Evolutionary conservation across 1,284 basidiomycete genomes (phyloP), one percentile per base, ranked within the genome.

Genomic region (Malassezia dermatis): DNA sequence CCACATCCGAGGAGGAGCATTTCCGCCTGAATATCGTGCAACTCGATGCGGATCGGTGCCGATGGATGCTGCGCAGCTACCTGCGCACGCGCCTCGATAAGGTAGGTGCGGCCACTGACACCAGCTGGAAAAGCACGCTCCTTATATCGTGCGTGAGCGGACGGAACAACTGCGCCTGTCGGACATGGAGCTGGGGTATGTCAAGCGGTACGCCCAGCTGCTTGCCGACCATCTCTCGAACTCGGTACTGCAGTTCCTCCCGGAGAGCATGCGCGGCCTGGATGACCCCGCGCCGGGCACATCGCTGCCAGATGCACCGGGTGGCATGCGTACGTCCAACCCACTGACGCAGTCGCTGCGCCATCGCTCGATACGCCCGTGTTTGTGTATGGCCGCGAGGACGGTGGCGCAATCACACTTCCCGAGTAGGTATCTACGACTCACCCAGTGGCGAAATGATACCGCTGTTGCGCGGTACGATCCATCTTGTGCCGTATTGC

Each of bases 11-110:
- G 13, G 71, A 74, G 40, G 71, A 74, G 39, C 65, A 66, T 37
- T 44, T 74, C 24, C 63, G 71, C 0, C 58, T 74, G 21, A 64
- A 61, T 39, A 48, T 73, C n/a, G 71, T 74, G 15, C 63, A 65
- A 48, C 60, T 74, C 11, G 71, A 74, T 61, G 51, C 71, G 23
- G 71, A 74, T 45, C 48, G 71, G 5, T 58, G 61, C 21, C 63
- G 63, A 15, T 74, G 70, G 70, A 53, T 74, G 15, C 40, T 74
- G 13, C 61, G 64, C 26, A 58, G 62, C 32, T 65, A 66, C 28
- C 44, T 73, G 19, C 53, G 71, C 4, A 39, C 53, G 1, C 53
- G 71, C 6, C 50, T 73, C 23, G 59, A 58, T 24, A 66, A 66
- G 53, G 53, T 64, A 32, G 27, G 55, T 34, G 32, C 6, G 2